A percentile compares a stretch with the other conserved stretches of the same genome.
phyloP scores from a whole-genome alignment of 176 grass and related monocot species.

The Oryza nivara region DNA sequence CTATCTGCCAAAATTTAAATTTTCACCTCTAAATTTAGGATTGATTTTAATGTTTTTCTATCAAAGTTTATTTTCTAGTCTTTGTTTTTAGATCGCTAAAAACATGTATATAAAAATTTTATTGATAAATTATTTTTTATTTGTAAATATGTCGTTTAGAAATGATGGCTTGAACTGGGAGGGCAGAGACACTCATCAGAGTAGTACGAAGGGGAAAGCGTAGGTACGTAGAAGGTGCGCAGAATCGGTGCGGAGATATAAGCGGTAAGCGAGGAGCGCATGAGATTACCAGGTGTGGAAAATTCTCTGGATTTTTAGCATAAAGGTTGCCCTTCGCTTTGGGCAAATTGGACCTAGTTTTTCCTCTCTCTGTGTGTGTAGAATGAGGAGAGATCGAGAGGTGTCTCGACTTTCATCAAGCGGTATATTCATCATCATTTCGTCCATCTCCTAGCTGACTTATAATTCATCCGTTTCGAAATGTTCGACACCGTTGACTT shows the following conservation, averaged over 20 bases:
- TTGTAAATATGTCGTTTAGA: no score
- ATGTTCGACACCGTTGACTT: no score
- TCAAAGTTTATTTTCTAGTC: no score
- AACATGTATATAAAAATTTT: no score
- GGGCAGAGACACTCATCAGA: no score
- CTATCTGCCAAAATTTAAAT: no score
- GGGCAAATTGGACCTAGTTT: slow-evolving; percentile 22
- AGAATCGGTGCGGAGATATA: slow-evolving; percentile 22
- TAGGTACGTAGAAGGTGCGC: background rate
- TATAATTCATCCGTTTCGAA: no score
- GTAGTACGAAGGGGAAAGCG: background rate
- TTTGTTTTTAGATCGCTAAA: no score
- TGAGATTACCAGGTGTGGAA: slow-evolving; percentile 30
- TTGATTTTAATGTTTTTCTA: no score
- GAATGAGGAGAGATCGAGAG: background rate
- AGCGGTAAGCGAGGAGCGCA: slow-evolving; percentile 20
- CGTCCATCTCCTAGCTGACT: background rate
- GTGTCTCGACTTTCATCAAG: background rate
- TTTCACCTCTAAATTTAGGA: no score
- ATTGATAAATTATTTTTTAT: no score
- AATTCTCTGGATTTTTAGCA: slow-evolving; percentile 27
- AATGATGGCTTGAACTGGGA: background rate
- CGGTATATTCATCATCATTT: slow-evolving; percentile 35
- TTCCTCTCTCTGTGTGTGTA: background rate
- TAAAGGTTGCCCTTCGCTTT: slow-evolving; percentile 27